Evolutionary conservation across 331 rosid species (phyloP), one percentile per base, ranked within the genome.

Genomic region (Acacia concinna): DNA sequence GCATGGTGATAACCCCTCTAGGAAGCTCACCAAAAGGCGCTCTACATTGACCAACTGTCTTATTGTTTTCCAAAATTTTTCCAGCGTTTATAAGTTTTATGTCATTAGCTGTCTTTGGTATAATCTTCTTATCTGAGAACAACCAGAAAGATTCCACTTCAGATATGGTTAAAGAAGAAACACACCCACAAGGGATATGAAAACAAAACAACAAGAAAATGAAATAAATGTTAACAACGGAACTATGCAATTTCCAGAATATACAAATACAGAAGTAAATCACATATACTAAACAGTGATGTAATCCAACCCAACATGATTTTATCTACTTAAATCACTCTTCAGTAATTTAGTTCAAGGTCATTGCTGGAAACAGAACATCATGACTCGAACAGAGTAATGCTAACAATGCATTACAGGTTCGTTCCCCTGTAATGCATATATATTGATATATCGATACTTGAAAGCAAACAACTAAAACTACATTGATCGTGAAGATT

Each of bases 1-100:
- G 94, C 97, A 94, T 94, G 81, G 92, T 94, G 54, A 94, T 94
- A 68, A 89, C 89, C 76, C 89, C 94, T 12, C 73, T 82, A 30
- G 92, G 91, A 69, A 91, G 95, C 75, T 91, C 98, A 40, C 91
- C 91, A 44, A 88, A 90, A 62, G 97, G 92, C 49, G 37, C 89
- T 85, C 90, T 92, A 85, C 97, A 93, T 80, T 91, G 98, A 60
- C 90, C 97, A 43, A 91, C 96, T 74, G 97, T 90, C 87, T 83
- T 93, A 89, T 78, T 90, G 90, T 90, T 91, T 79, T 91, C 98
- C 90, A 93, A 83, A 81, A 91, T 85, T 87, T 87, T 90, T 68
- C 97, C 96, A 57, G 90, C 96, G 80, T 79, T 90, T 75, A 93
- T 91, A 86, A 93, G 88, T 68, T 87, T 93, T 74, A 93, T 81